Evolutionary conservation across 179 eudicot species (phyloP), one percentile per base, ranked within the genome.

Genomic region (Actinidia chinensis): DNA sequence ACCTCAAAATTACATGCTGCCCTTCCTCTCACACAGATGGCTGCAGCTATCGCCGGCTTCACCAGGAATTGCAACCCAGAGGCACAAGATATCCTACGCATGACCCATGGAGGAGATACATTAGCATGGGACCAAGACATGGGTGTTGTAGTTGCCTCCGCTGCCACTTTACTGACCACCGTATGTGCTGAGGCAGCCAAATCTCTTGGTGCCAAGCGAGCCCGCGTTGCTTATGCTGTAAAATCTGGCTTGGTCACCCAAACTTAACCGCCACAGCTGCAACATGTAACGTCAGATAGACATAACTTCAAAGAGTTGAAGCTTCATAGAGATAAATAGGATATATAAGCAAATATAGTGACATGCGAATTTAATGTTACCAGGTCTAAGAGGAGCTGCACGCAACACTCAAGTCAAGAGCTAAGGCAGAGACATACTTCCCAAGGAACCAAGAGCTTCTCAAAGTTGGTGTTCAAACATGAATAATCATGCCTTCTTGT

Each of bases 381-480:
- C 82, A 85, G 87, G 87, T 80, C 54, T 85, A 77, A 80, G 83
- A 82, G 87, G 87, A 76, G 87, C 82, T 73, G 79, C 81, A 50
- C n/a, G n/a, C n/a, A n/a, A 74, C 77, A 7, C 83, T 84, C 17
- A 68, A 72, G 56, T 81, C 81, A 76, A 79, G 87, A 68, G 73
- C 73, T 14, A 72, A 48, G 73, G 78, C 72, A 68, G 77, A 74
- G 5, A 12, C 76, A 47, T 13, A 66, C 50, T 66, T 75, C 1
- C 65, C 81, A 18, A 67, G 75, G 72, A 76, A 48, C 22, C 87
- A 79, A 71, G 80, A 78, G 52, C 72, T 74, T 51, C 85, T 80
- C 12, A 73, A 52, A 64, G 68, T 66, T 7, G 76, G 85, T 36
- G 82, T 77, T 67, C 79, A 78, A 72, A 73, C 80, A 63, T 74